A percentile compares a stretch with the other conserved stretches of the same genome.
Evolutionary conservation across 352 stramenopile genomes (phyloP).

Genomic region (Pythium coloratum): DNA sequence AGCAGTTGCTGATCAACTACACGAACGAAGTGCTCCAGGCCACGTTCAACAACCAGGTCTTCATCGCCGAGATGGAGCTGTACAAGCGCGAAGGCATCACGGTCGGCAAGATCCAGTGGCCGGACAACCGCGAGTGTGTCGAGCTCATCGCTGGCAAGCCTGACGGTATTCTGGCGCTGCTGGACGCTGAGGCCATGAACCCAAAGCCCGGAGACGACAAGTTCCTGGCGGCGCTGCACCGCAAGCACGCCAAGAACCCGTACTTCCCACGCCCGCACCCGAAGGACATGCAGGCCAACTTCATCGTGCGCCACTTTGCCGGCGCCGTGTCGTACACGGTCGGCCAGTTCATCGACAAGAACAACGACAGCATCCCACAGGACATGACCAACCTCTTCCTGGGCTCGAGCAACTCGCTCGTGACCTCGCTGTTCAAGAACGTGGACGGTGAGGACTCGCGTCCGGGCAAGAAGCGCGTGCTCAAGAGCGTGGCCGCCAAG

Average conservation of each 20-base stretch:
- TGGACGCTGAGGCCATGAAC: constrained; percentile 90
- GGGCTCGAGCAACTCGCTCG: constrained; percentile 60
- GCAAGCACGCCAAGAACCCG: constrained; percentile 79
- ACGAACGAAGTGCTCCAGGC: constrained; percentile 88
- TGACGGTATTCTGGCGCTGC: constrained; percentile 73
- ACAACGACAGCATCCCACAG: constrained; percentile 87
- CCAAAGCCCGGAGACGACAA: constrained; percentile 89
- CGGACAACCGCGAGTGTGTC: constrained; percentile 91
- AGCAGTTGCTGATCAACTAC: constrained; percentile 91
- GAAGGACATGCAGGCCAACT: constrained; percentile 89
- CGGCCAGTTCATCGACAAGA: constrained; percentile 91
- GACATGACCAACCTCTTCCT: constrained; percentile 86
- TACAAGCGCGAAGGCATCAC: constrained; percentile 91
- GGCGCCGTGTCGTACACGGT: constrained; percentile 89
- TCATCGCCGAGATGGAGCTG: constrained; percentile 89
- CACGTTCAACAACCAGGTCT: constrained; percentile 90
- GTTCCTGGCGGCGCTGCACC: constrained; percentile 83
- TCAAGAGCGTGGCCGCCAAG: constrained; percentile 64
- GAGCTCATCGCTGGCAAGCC: constrained; percentile 86
- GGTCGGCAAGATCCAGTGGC: constrained; percentile 88
- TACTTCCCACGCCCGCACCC: constrained; percentile 85
- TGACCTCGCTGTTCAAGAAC: constrained; percentile 68
- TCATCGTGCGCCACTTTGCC: constrained; percentile 90
- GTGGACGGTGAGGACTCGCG: constrained; percentile 46
- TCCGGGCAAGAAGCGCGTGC: constrained; percentile 80